Evolutionary conservation across 1,139 yeast species (phyloP), one percentile per base, ranked within the genome.

Genomic region (Hansenula anomala): DNA sequence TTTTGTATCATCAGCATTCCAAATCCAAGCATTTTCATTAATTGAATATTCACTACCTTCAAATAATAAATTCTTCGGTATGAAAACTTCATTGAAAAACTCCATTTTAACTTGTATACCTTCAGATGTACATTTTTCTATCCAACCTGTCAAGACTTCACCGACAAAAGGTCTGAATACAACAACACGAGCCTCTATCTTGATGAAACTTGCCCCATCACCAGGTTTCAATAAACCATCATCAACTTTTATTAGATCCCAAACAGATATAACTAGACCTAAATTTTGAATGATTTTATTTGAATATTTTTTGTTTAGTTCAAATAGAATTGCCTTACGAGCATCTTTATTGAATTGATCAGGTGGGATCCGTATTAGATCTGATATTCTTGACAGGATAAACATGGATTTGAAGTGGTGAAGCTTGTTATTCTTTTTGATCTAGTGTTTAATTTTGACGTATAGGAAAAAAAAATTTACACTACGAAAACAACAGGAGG

Each of bases 81-180:
- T 84, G 59, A 86, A 84, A 19, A 94, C 82, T 56, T 92, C 97
- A 59, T 89, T 92, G 57, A 92, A 92, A 58, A 92, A 86, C 45
- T 86, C 95, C 71, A 88, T 71, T 48, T 80, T 76, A 30, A 87
- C 69, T 43, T 45, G 84, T 45, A 92, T 77, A 1, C 98, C 99
- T 42, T 88, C 94, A 20, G 78, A 75, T 6, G 89, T 76, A 62
- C 96, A 86, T 47, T 88, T 85, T 34, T 89, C 79, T 20, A 92
- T 89, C 90, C 95, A 87, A 2, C 99, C 99, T 0, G 89, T 82
- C 28, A 92, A 62, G n/a, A 90, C 75, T 57, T 92, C 98, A 4
- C 98, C 98, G 1, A 87, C 80, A 60, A 90, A 89, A 1, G 98
- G 98, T 50, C 92, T 83, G 72, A 95, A 92, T 2, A 92, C 83